Evolutionary conservation across 2,329 filamentous ascomycete genomes (phyloP).

Genomic region (Thelonectria rubi): DNA sequence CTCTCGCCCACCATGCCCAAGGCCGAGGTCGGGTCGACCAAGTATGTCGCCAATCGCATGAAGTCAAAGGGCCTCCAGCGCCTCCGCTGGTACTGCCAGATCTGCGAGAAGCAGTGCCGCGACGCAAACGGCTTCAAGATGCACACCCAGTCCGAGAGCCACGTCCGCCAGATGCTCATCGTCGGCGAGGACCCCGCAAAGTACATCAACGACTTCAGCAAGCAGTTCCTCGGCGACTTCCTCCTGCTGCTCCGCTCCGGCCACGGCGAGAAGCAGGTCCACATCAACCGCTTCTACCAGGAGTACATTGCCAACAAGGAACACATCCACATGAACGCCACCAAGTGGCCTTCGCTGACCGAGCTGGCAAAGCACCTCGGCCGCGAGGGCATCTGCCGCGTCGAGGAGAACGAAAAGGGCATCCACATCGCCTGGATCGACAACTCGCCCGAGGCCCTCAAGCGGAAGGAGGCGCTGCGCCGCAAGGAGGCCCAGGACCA

Average conservation of each 20-base stretch:
- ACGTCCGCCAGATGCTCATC: conserved; percentile 87
- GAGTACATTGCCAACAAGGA: conserved; percentile 88
- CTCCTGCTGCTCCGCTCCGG: conserved; percentile 78
- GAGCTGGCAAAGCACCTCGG: conserved; percentile 91
- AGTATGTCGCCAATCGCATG: conserved; percentile 89
- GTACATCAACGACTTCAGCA: conserved; percentile 82
- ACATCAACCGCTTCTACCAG: conserved; percentile 95
- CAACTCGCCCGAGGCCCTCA: conserved; percentile 85
- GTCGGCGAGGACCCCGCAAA: conserved; percentile 89
- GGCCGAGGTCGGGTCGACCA: conserved; percentile 92
- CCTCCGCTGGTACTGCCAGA: conserved; percentile 90
- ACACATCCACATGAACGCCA: conserved; percentile 94
- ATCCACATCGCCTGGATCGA: conserved; percentile 91
- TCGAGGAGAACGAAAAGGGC: conserved; percentile 89
- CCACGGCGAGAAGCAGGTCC: conserved; percentile 89
- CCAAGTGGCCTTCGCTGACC: conserved; percentile 85
- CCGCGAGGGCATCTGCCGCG: conserved; percentile 84
- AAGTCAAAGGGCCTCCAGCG: conserved; percentile 82
- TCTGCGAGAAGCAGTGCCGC: conserved; percentile 71
- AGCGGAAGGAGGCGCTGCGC: conserved; percentile 80
- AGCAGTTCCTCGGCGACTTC: conserved; percentile 84
- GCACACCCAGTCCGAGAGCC: conserved; percentile 84
- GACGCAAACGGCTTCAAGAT: conserved; percentile 94
- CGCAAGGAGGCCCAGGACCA: conserved; percentile 88
- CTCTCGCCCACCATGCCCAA: conserved; percentile 75